phyloP scores from a whole-genome alignment of 192 early-diverging fungal species.

The Spizellomyces sp. region DNA sequence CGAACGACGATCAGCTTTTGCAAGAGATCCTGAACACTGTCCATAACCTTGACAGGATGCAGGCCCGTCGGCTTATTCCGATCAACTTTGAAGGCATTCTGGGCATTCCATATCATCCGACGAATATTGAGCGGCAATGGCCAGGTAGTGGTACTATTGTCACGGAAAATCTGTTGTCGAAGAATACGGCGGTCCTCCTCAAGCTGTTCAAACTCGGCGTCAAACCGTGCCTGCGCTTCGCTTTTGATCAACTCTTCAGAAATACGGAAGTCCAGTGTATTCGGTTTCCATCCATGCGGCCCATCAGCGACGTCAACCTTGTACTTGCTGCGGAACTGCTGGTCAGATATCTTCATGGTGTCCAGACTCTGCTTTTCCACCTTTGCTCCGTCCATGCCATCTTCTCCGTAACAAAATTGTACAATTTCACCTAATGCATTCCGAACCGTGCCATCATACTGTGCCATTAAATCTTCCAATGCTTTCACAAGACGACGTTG shows the following conservation, averaged over 20 bases:
- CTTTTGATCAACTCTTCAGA: slow-evolving; percentile 77
- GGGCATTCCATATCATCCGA: slow-evolving; percentile 88
- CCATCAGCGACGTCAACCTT: slow-evolving; percentile 70
- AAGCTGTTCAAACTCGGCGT: slow-evolving; percentile 82
- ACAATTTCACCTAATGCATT: slow-evolving; percentile 92
- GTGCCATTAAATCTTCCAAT: slow-evolving; percentile 95
- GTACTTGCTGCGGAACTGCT: slow-evolving; percentile 77
- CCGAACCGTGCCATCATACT: slow-evolving; percentile 96
- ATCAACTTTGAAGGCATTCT: slow-evolving; percentile 86
- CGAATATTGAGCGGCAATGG: slow-evolving; percentile 90
- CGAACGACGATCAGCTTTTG: slow-evolving; percentile 82
- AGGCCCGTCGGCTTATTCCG: slow-evolving; percentile 78
- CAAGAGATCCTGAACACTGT: slow-evolving; percentile 70
- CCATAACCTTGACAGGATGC: slow-evolving; percentile 80
- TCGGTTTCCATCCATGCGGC: slow-evolving; percentile 62
- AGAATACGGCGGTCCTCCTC: slow-evolving; percentile 72
- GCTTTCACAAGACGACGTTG: slow-evolving; percentile 98
- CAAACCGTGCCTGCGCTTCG: slow-evolving; percentile 68
- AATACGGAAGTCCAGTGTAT: slow-evolving; percentile 70
- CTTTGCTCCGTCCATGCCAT: slow-evolving; percentile 93
- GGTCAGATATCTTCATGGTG: slow-evolving; percentile 68
- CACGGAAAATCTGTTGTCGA: slow-evolving; percentile 80
- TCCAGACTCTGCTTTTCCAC: slow-evolving; percentile 83
- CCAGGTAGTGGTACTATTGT: slow-evolving; percentile 64
- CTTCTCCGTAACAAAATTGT: slow-evolving; percentile 98